Evolutionary conservation across 805 yeast genomes (phyloP), one percentile per base, ranked within the genome.

Genomic region (Kodamaea sagamina): DNA sequence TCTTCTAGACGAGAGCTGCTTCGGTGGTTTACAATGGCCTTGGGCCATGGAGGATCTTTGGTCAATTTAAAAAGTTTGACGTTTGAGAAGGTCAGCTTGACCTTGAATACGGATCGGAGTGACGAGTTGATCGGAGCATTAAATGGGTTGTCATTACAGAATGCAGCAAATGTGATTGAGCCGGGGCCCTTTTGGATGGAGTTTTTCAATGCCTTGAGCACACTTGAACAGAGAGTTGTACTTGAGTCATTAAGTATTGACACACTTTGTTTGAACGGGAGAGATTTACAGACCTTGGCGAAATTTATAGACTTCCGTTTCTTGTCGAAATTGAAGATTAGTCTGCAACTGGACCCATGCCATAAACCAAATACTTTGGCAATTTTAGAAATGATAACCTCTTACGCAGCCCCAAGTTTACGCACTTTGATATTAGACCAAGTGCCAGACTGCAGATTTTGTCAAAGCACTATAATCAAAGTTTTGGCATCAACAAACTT

Each of bases 251-350:
- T 38, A 26, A 27, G 34, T 13, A 5, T 38, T 12, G 47, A 28
- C 12, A 18, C 35, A 3, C 42, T 41, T 6, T 59, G 62, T 27
- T 61, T 58, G 36, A 35, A 39, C 16, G 36, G 39, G 6, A 34
- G 48, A 32, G 18, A 51, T 0, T 26, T 44, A 6, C 22, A 32
- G 1, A 13, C 47, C 3, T 21, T 57, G 7, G 34, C 15, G 3
- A 12, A 10, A 17, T 40, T 32, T 5, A 17, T 38, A 4, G 26
- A 28, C 19, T 29, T 38, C 21, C 18, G 17, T 11, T 15, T 12
- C n/a, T 29, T 38, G 22, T 16, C 11, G 21, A 29, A 13, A 11
- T 29, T 38, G 29, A 38, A 27, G 22, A 8, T 38, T 7, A 9
- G 4, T 18, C 18, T 27, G 51, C 3, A 17, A 37, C 34, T 29